phyloP scores from a whole-genome alignment of 768 basidiomycete species.

The Tulasnella calospora region DNA sequence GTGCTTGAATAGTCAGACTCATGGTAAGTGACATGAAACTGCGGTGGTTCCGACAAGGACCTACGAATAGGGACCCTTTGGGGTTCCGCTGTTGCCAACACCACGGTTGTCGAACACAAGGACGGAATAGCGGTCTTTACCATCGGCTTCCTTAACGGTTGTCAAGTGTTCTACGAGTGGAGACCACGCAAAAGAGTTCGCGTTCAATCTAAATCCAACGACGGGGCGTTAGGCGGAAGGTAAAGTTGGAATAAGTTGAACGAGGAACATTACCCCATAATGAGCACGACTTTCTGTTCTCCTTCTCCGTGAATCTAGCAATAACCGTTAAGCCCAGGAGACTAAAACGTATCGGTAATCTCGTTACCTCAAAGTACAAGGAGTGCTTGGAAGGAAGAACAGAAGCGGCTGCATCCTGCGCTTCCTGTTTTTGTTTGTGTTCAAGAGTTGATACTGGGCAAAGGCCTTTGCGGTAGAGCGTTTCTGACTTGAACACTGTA shows the following conservation, averaged over 20 bases:
- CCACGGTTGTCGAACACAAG: constrained; percentile 84
- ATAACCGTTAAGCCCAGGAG: not conserved
- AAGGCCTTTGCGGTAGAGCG: constrained; percentile 65
- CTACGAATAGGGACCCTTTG: constrained; percentile 72
- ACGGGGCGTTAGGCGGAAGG: constrained; percentile 24
- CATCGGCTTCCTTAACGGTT: constrained; percentile 31
- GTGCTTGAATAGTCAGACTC: constrained; percentile 45
- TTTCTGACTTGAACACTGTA: constrained; percentile 55
- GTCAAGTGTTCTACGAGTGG: constrained; percentile 63
- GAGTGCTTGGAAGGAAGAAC: constrained; percentile 56
- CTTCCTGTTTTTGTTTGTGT: constrained; percentile 36
- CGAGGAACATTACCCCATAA: constrained; percentile 69
- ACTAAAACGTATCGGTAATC: not conserved
- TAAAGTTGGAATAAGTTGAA: constrained; percentile 11
- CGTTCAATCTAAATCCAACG: constrained; percentile 44
- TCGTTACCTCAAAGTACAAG: constrained; percentile 50
- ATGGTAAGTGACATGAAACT: constrained; percentile 20
- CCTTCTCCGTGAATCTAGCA: constrained; percentile 57
- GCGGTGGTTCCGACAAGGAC: constrained; percentile 32
- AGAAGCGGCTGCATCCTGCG: not conserved
- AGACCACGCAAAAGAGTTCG: constrained; percentile 58
- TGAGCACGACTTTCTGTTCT: constrained; percentile 60
- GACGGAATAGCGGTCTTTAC: constrained; percentile 47
- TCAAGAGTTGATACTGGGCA: constrained; percentile 61
- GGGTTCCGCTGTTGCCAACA: constrained; percentile 67